These are phyloP conservation scores for Claviceps cyperi DNA, from an alignment of 2,329 filamentous ascomycete genomes.

Conservation along the genomic window DNA sequence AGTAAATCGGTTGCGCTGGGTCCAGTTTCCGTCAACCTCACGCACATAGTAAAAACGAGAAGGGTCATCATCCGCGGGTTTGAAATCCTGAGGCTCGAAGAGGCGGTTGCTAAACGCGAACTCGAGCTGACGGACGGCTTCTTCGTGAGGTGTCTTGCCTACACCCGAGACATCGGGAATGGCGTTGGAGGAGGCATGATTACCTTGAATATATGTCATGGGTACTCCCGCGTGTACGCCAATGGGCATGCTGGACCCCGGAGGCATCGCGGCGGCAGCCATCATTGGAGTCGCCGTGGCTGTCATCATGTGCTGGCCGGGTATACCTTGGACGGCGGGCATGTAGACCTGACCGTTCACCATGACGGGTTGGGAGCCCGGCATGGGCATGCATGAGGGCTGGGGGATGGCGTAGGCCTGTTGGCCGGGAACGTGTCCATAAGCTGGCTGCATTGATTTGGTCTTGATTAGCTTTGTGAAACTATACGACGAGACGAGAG, in stretches of 20 bases:
- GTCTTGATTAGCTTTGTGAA: conserved; percentile 6
- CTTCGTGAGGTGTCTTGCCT: conserved; percentile 35
- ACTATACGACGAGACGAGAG: too few species aligned
- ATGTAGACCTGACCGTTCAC: conserved; percentile 16
- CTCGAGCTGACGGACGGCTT: conserved; percentile 31
- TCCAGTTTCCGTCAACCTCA: conserved; percentile 46
- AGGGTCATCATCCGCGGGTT: conserved; percentile 45
- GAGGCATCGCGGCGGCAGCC: conserved; percentile 6
- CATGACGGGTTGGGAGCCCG: conserved; percentile 19
- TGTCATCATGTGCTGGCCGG: conserved; percentile 9
- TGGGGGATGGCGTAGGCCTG: conserved; percentile 20
- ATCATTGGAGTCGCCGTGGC: conserved; percentile 10
- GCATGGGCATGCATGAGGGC: conserved; percentile 7
- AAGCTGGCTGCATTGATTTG: conserved; percentile 16
- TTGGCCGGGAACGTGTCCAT: conserved; percentile 15
- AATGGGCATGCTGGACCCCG: conserved; percentile 12
- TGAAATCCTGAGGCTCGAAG: conserved; percentile 46
- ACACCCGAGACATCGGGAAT: conserved; percentile 36
- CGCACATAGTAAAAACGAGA: conserved; percentile 46
- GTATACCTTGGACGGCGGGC: conserved; percentile 8
- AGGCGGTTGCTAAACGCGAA: conserved; percentile 35
- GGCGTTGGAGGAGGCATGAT: conserved; percentile 8
- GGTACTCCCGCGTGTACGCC: conserved; percentile 9
- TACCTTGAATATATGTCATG: conserved; percentile 27
- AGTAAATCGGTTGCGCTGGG: conserved; percentile 41